Base-by-base conservation (phyloP, 1,284 basidiomycete genomes). In the Macrocystidia cucumis region DNA sequence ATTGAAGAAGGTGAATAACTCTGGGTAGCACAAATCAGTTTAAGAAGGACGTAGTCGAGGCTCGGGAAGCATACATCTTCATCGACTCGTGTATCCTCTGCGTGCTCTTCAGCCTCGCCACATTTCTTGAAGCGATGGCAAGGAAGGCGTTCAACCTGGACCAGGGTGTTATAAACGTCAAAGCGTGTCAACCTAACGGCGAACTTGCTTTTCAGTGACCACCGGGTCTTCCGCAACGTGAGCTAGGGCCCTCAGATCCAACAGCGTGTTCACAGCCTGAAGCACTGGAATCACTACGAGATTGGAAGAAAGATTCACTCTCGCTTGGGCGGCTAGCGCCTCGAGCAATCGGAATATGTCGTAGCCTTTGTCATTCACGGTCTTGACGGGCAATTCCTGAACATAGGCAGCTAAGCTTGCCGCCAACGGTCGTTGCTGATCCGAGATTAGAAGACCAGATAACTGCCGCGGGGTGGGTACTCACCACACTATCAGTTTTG, bases 401-500 rank as follows among this genome's bases (percentile, higher is more conserved):
- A 69, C 62, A 50, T 81, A 87, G 22, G 63, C 54, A 21, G 75
- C 65, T 13, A 91, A 60, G 41, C 78, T 78, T 19, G 57, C 60
- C 2, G 78, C 66, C 24, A 78, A 75, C 22, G 78, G 74, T 17
- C 74, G 77, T 69, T 84, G 78, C 86, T 90, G 40, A 29, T 37
- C 4, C n/a, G n/a, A 30, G 13, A 2, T 36, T 4, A 35, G 20
- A 32, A 30, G 31, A 34, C 29, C 12, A 13, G 22, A 23, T 7
- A 22, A 34, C 17, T 34, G 14, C 12, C n/a, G 14, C 9, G 12
- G 8, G 11, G n/a, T 17, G 16, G 13, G n/a, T n/a, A 60, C 81
- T 59, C 51, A 91, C 90, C 7, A 80, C 85, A 47, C 82, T 87
- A 44, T 84, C 78, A 3, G 87, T 88, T 55, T 77, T 82, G 52